Conservation (phyloP, 2,329 filamentous ascomycete species). For the Trichoderma atroviride region DNA sequence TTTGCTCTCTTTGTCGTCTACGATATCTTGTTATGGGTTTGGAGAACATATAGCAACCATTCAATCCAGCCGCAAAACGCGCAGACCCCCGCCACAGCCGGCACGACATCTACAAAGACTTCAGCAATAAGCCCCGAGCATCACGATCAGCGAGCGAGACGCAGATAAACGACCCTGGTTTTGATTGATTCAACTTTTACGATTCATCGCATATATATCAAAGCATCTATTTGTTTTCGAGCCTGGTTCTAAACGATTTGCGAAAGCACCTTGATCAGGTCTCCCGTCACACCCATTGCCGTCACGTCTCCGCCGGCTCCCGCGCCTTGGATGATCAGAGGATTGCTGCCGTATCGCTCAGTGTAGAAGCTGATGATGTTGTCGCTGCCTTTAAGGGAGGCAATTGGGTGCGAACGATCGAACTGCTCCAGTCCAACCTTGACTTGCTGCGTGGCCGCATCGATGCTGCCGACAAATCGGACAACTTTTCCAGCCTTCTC, state of each 20-base stretch:
- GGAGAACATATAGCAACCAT: slow-evolving; percentile 45
- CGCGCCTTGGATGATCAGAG: slow-evolving; percentile 91
- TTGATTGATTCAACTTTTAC: not conserved
- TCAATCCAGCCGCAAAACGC: slow-evolving; percentile 8
- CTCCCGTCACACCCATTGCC: slow-evolving; percentile 94
- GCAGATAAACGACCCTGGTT: slow-evolving; percentile 8
- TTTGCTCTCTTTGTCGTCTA: slow-evolving; percentile 52
- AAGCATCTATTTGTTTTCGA: not conserved
- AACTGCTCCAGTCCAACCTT: slow-evolving; percentile 93
- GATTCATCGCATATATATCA: not conserved
- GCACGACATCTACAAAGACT: not conserved
- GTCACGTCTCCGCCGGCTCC: slow-evolving; percentile 95
- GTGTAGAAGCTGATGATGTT: slow-evolving; percentile 99
- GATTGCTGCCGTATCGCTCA: slow-evolving; percentile 86
- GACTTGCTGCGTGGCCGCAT: slow-evolving; percentile 77
- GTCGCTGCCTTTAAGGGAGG: slow-evolving; percentile 92
- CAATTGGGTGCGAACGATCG: slow-evolving; percentile 86
- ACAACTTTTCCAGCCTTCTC: slow-evolving; percentile 88
- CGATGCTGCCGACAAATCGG: slow-evolving; percentile 90
- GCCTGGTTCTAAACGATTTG: slow-evolving; percentile 57
- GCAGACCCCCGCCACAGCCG: not conserved
- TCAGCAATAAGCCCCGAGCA: slow-evolving; percentile 4
- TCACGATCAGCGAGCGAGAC: slow-evolving; percentile 10
- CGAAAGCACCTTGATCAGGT: slow-evolving; percentile 85
- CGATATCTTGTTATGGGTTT: slow-evolving; percentile 57